Percentiles rank a stretch among this genome's conserved stretches.
Evolutionary conservation across 2,329 filamentous ascomycete genomes (phyloP).

Genomic region (Fusarium sp.): DNA sequence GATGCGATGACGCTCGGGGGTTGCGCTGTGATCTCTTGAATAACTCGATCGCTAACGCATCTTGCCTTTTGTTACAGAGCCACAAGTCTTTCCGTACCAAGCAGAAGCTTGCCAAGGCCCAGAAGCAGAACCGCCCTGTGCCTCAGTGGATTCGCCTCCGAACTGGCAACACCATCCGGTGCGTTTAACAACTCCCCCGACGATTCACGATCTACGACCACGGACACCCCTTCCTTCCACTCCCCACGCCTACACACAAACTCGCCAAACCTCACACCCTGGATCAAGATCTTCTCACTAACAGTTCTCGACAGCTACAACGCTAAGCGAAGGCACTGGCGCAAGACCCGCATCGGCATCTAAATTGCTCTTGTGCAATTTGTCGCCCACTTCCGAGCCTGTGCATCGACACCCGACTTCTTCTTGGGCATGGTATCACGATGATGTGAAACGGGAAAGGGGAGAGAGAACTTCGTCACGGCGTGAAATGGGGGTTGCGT

Average conservation of each 20-base stretch:
- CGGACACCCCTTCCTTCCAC: background rate
- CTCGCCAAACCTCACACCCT: background rate
- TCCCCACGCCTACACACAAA: background rate
- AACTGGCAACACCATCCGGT: slow-evolving; percentile 99
- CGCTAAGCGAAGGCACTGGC: slow-evolving; percentile 99
- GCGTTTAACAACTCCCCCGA: slow-evolving; percentile 59
- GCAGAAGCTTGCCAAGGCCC: slow-evolving; percentile 99
- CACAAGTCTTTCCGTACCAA: slow-evolving; percentile 99
- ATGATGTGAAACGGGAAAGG: slow-evolving; percentile 42
- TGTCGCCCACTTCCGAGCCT: slow-evolving; percentile 45
- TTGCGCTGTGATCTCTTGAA: slow-evolving; percentile 10
- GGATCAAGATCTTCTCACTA: slow-evolving; percentile 12
- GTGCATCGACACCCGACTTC: slow-evolving; percentile 42
- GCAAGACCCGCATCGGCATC: slow-evolving; percentile 99
- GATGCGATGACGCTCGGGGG: slow-evolving; percentile 13
- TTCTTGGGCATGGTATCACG: slow-evolving; percentile 46
- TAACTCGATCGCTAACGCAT: slow-evolving; percentile 41
- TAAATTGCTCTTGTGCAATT: slow-evolving; percentile 66
- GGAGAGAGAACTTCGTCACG: slow-evolving; percentile 34
- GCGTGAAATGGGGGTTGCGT: slow-evolving; percentile 41
- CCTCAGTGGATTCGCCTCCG: slow-evolving; percentile 99
- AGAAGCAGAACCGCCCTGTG: slow-evolving; percentile 99
- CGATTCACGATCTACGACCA: slow-evolving; percentile 10
- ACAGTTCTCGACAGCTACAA: slow-evolving; percentile 81
- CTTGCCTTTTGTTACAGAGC: slow-evolving; percentile 70